Evolutionary conservation across 2,329 filamentous ascomycete genomes (phyloP).

Genomic region (Tolypocladium paradoxum): DNA sequence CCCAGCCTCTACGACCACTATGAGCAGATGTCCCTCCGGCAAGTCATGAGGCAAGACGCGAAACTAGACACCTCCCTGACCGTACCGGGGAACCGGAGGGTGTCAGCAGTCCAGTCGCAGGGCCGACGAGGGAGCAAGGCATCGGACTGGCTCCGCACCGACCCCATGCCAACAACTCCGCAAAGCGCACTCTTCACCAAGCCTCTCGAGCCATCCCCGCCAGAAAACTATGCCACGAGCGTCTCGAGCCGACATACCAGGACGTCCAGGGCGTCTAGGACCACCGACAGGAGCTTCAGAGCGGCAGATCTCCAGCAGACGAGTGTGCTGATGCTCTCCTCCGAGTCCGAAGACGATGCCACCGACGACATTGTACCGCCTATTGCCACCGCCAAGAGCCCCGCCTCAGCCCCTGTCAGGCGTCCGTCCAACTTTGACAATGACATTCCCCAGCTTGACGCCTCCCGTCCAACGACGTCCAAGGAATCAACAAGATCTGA

Average conservation of each 20-base stretch:
- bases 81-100: background rate
- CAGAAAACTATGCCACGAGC: slow-evolving; percentile 35
- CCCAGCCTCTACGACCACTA: slow-evolving; percentile 47
- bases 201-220: slow-evolving; percentile 14
- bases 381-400: background rate
- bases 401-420: background rate
- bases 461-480: slow-evolving; percentile 5
- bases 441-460: slow-evolving; percentile 2
- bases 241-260: slow-evolving; percentile 45
- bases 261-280: slow-evolving; percentile 41
- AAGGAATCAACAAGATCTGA: slow-evolving; percentile 6
- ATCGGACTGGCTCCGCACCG: slow-evolving; percentile 5
- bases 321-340: slow-evolving; percentile 46
- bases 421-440: background rate
- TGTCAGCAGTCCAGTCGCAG: background rate
- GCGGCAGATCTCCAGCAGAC: slow-evolving; percentile 42
- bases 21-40: slow-evolving; percentile 42
- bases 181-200: slow-evolving; percentile 7
- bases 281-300: slow-evolving; percentile 33
- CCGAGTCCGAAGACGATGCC: slow-evolving; percentile 42
- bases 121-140: slow-evolving; percentile 3
- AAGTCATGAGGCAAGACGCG: slow-evolving; percentile 21
- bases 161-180: slow-evolving; percentile 9
- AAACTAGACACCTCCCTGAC: slow-evolving; percentile 1
- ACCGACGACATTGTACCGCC: slow-evolving; percentile 9